Evolutionary conservation across 768 basidiomycete species (phyloP), one percentile per base, ranked within the genome.

Genomic region (Tylopilus rubrobrunneus): DNA sequence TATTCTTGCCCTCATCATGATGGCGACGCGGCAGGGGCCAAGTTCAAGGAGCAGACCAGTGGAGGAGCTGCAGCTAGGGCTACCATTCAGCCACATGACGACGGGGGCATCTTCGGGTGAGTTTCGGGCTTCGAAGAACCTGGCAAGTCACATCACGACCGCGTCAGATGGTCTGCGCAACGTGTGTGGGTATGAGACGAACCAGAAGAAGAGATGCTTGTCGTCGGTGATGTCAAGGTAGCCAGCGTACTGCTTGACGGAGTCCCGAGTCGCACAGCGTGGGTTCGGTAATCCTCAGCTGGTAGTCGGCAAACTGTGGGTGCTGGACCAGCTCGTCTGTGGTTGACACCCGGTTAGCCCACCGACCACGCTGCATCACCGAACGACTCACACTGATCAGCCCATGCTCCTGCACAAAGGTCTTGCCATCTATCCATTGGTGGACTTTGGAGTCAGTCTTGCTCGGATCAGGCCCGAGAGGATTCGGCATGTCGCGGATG

Each of bases 1-100:
- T 84, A 72, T 85, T 86, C 55, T 74, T 73, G 33, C 92, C 92
- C 1, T 84, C 75, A 41, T 91, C n/a, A n/a, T n/a, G n/a, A n/a
- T 72, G 17, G 79, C 72, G 56, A 98, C 77, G 29, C 71, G 73
- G 71, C 96, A 98, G 0, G 96, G 94, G 0, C 96, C 96, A 21
- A 96, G 84, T 66, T 98, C 94, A 61, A 96, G 92, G 15, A 98
- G 76, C 23, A 97, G 80, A 10, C 95, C 95, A 1, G 90, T 88
- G 10, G 85, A 83, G 8, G 84, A 87, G 51, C 82, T 84, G 71
- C 83, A 85, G 9, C 84, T 81, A 21, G 84, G 85, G 12, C 87
- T 86, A 33, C 90, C 90, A 58, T 91, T 92, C n/a, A 92, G 75
- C 95, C 95, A 97, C 45, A 97, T 76, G 9, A 95, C 78, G 2